Conservation (phyloP, 306 rosid species). For the Castanea mollissima region DNA sequence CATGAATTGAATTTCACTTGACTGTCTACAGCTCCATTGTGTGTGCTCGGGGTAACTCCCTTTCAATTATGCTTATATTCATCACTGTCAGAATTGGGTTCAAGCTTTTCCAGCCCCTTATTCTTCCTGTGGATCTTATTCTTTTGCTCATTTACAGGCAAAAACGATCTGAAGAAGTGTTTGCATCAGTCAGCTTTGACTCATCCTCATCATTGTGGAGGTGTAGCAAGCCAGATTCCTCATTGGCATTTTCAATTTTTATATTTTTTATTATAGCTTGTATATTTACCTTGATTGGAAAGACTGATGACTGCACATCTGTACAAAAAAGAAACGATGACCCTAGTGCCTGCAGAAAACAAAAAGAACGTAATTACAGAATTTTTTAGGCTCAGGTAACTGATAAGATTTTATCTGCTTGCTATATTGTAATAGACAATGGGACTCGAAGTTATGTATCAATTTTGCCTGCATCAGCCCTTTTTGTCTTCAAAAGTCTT, state of each 20-base stretch:
- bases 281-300: slow-evolving; percentile 38
- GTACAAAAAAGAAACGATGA: slow-evolving; percentile 26
- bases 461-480: not conserved
- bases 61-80: too few species aligned
- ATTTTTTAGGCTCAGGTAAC: not conserved
- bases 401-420: not conserved
- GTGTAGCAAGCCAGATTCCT: slow-evolving; percentile 34
- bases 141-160: slow-evolving; percentile 41
- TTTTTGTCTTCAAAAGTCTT: not conserved
- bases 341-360: slow-evolving; percentile 21
- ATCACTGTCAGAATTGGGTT: too few species aligned
- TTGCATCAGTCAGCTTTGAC: slow-evolving; percentile 58
- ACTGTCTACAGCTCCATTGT: too few species aligned
- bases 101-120: too few species aligned
- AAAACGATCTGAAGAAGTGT: slow-evolving; percentile 52
- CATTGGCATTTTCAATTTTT: slow-evolving; percentile 26
- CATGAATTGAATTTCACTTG: too few species aligned
- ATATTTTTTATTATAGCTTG: slow-evolving; percentile 41
- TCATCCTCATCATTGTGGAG: slow-evolving; percentile 36
- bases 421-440: not conserved
- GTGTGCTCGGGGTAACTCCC: too few species aligned
- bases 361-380: not conserved
- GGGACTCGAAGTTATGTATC: not conserved
- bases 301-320: slow-evolving; percentile 21
- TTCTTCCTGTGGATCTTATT: slow-evolving; percentile 4